Base-by-base conservation (phyloP, 2,329 filamentous ascomycete genomes). In the Colletotrichum sp. region DNA sequence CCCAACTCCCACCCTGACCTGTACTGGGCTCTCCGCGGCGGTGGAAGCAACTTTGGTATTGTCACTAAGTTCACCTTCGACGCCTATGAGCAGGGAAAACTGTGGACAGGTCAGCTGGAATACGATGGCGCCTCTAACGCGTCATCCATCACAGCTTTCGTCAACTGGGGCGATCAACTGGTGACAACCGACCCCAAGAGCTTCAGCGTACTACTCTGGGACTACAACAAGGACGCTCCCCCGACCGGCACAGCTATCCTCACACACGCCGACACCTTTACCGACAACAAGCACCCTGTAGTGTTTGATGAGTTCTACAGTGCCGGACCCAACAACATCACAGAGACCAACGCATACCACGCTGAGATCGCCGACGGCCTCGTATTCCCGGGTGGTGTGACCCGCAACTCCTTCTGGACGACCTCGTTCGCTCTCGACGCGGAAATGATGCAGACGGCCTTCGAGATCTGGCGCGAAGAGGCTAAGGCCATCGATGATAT, bases 1-100 rank as follows among this genome's bases (percentile, higher is more conserved):
- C 76, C 78, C 0, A 75, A 72, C 0, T 62, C 80, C 3, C 81
- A 88, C 63, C n/a, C 80, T 0, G 87, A 89, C 55, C 82, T 89
- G 0, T 89, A 82, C 79, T 85, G 82, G 78, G 87, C 87, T 5
- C 81, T 89, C 1, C 84, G 85, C 39, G 87, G 87, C 11, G 89
- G 89, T 6, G 87, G 86, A 11, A 82, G 82, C 44, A 89, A 88
- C 78, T 86, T 86, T 69, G 86, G 85, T 49, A 80, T 83, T 39
- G 78, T 81, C 22, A 80, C 84, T 2, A 77, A 76, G 74, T 78
- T 82, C 34, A 79, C 80, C 32, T 62, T 82, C 44, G 30, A 66
- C 12, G n/a, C 52, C 22, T 66, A 63, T 22, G 64, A 78, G 25
- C 81, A 83, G 1, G 75, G 57, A 3, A 62, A 77, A 16, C 55